Base-by-base conservation (phyloP, 306 rosid genomes). In the Castanea crenata region DNA sequence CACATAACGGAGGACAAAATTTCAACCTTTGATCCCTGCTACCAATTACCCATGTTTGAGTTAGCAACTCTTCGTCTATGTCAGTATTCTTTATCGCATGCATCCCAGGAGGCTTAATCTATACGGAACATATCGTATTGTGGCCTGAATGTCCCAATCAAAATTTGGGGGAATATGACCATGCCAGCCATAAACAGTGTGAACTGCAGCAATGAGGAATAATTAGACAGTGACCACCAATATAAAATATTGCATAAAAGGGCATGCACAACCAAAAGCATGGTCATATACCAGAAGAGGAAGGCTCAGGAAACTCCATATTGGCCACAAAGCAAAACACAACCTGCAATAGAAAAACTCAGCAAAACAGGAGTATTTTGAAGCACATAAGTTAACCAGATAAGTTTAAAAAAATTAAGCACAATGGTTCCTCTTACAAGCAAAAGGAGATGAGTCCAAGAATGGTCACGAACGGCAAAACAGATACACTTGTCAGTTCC, bases 101-200 rank as follows among this genome's bases (percentile, higher is more conserved):
- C 83, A 78, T 81, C 79, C 35, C 34, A 54, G 52, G 82, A 83
- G 88, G 84, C 78, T 83, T 78, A 93, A 89, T 96, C 99, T 89
- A 88, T 86, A 77, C 99, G 99, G 80, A 93, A 83, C 80, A 78
- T 89, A 62, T 91, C 92, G 32, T 75, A 76, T 74, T 93, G 93
- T 21, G 90, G 91, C 83, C 88, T 86, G 75, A 90, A 89, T 64
- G 81, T 91, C 87, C 92, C 96, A 38, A 91, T 86, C 79, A 89
- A 80, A 63, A 93, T 83, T 89, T 81, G 86, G 56, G 98, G 99
- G 82, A 90, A 84, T 82, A 91, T 87, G 77, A 96, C 92, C 98
- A 91, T 96, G 91, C 89, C 84, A 65, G 97, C 96, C 98, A 96
- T 96, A 89, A 96, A 96, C 76, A 93, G 85, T 7, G 99, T 93